Evolutionary conservation across 2,329 filamentous ascomycete species (phyloP), one percentile per base, ranked within the genome.

Genomic region (Aspergillus sp.): DNA sequence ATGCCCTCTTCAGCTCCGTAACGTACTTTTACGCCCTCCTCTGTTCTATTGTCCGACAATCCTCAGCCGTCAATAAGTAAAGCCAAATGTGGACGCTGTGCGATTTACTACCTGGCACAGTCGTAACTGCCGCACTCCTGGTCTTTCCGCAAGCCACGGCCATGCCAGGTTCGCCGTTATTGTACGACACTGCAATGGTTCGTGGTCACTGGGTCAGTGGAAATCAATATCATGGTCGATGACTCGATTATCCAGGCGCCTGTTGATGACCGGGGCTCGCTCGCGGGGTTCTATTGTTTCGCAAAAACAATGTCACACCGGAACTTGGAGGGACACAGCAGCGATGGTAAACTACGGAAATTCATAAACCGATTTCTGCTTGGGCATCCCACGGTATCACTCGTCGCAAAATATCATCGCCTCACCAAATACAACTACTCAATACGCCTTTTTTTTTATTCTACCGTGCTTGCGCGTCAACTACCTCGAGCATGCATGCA

Each of bases 161-260:
- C 49, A 34, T 49, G 45, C 43, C 51, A 39, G 32, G 6, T 34
- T 55, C 41, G 32, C 43, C 34, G n/a, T 39, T 41, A 47, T 50
- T 43, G 56, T 59, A 59, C 55, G 42, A 59, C 54, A 9, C 34
- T 52, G 26, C 43, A 48, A n/a, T 48, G 45, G 22, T 48, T 48
- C 44, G 30, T 36, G 20, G 34, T 43, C 53, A 13, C 38, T 48
- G 20, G 18, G 48, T 43, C 53, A 13, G 45, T 48, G 20, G 26
- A 43, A 17, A 9, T 11, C 2, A 24, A 43, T 17, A 17, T 22
- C 20, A 34, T 26, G 36, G 17, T 39, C 34, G 15, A 15, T 30
- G 22, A 32, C 38, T 49, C 24, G 26, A 38, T 20, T 15, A 4
- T 22, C n/a, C 4, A n/a, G 17, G 7, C 5, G 15, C 15, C 50